A percentile compares a stretch with the other conserved stretches of the same genome.
Conservation (phyloP, 2,329 filamentous ascomycete species). For the Fulvia fulva region DNA sequence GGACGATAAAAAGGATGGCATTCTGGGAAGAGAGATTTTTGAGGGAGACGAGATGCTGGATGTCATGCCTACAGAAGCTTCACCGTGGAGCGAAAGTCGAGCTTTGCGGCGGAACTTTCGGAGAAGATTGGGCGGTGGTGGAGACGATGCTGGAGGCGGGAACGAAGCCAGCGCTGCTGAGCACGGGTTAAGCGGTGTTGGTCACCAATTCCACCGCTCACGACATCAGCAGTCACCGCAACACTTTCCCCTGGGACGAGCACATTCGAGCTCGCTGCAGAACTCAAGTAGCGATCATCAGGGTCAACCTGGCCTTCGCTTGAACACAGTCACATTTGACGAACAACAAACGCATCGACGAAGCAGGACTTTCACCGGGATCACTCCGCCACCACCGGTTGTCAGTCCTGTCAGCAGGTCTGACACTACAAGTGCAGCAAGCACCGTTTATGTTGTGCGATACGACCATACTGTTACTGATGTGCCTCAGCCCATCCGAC, state of each 20-base stretch:
- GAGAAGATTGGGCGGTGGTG: conserved; percentile 22
- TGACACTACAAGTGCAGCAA: conserved; percentile 59
- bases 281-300: conserved; percentile 12
- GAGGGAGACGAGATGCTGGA: conserved; percentile 93
- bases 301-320: not conserved
- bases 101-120: conserved; percentile 32
- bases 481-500: conserved; percentile 38
- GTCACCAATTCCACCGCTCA: conserved; percentile 25
- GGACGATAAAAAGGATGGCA: conserved; percentile 90
- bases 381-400: conserved; percentile 44
- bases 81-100: conserved; percentile 47
- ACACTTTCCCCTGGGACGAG: conserved; percentile 33
- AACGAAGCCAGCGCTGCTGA: conserved; percentile 26
- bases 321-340: conserved; percentile 3
- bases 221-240: conserved; percentile 21
- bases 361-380: conserved; percentile 12
- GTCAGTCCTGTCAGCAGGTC: conserved; percentile 57
- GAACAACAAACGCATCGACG: conserved; percentile 1
- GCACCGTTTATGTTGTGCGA: conserved; percentile 61
- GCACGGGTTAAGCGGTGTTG: conserved; percentile 24
- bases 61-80: conserved; percentile 55
- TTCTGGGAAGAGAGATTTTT: conserved; percentile 84
- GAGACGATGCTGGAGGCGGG: conserved; percentile 27
- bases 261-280: conserved; percentile 26
- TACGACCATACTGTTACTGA: conserved; percentile 53